Base-by-base conservation (phyloP, 1,284 basidiomycete species). In the Coniferiporia sulphurascens region DNA sequence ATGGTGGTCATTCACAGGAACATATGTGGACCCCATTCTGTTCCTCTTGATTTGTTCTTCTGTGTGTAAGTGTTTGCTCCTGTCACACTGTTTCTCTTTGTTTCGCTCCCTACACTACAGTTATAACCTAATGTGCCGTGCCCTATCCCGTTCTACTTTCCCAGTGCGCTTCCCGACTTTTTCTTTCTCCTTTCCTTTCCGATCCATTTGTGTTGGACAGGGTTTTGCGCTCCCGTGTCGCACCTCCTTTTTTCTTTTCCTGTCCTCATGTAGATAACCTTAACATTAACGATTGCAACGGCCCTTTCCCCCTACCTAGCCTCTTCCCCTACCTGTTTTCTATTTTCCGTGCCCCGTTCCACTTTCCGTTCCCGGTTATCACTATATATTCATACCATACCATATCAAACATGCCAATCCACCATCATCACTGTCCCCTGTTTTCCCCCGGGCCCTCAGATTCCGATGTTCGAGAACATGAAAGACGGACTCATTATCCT, bases 401-500 rank as follows among this genome's bases (percentile, higher is more conserved):
- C 38, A 41, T 41, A 15, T 8, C 15, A 41, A 41, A 2, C 15
- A 27, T 27, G 27, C 27, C 27, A 27, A 27, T 3, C 27, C 27
- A 5, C 27, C 5, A 5, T 27, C 27, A 27, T 5, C 27, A 27
- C 27, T 27, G 27, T 27, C 27, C 27, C 5, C 27, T 27, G 27
- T 27, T 27, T 27, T 27, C 5, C 27, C 27, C 5, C 27, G 5
- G 27, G 5, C 27, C 27, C 27, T 27, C 27, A 27, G 27, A 5
- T 5, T 27, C 27, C 27, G 27, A 27, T 2, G 27, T 5, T 27
- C 27, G 93, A 98, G 77, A 92, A 98, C 72, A 75, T 99, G 69
- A 93, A 90, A 72, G 93, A 98, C 71, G 96, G 96, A 1, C 76
- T 93, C 55, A 73, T 95, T 65, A 89, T 99, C 56, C 80, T 98